Conservation (phyloP, 441 rosid genomes). For the Populus tomentosa region DNA sequence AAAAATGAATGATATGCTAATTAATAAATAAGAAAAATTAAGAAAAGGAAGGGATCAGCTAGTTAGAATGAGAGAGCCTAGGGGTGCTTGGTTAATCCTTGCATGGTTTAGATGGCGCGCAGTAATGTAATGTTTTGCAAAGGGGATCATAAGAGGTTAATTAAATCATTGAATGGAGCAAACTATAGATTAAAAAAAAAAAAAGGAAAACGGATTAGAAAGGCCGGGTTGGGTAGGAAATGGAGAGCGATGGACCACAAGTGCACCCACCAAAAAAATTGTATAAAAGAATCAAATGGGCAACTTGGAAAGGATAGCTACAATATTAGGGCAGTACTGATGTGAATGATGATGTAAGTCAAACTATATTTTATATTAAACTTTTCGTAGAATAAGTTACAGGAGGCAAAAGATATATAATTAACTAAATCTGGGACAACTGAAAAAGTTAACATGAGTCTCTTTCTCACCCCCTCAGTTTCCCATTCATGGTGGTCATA, state of each 20-base stretch:
- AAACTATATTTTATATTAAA: neutral
- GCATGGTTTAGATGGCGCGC: neutral
- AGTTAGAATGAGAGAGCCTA: neutral
- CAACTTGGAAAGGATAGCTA: neutral
- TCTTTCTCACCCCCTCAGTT: neutral
- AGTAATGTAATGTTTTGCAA: neutral
- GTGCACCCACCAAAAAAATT: neutral
- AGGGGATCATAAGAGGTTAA: neutral
- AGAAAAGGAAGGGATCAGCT: neutral
- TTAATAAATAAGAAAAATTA: neutral
- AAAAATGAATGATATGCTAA: neutral
- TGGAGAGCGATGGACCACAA: neutral
- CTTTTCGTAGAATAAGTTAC: neutral
- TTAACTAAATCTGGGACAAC: neutral
- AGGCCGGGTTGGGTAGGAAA: neutral
- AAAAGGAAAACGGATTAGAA: neutral
- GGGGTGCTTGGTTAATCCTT: neutral
- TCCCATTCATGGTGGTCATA: neutral
- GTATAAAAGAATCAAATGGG: neutral
- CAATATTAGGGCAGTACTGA: neutral
- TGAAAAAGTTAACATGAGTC: neutral
- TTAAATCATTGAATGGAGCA: neutral
- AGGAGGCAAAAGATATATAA: neutral
- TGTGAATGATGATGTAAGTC: constrained; percentile 3
- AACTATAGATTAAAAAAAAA: neutral